A percentile compares a stretch with the other conserved stretches of the same genome.
These are phyloP conservation scores for Cladorrhinum samala DNA, from an alignment of 495 filamentous ascomycete genomes.

Conservation along the genomic window DNA sequence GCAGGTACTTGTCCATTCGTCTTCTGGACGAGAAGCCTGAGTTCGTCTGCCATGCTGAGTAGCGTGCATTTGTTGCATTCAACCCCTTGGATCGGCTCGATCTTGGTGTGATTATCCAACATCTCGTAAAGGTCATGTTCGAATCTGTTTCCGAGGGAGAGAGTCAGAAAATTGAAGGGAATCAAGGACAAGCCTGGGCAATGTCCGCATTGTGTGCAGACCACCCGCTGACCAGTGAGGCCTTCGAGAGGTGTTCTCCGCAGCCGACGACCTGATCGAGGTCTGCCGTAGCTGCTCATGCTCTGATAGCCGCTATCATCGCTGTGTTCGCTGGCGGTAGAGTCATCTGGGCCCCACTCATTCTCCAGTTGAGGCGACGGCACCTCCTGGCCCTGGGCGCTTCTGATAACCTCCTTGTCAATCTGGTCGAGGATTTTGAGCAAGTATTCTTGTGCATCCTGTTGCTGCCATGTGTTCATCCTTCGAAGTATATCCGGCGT, in stretches of 20 bases:
- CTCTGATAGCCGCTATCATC: conserved; percentile 46
- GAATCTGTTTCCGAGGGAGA: conserved; percentile 57
- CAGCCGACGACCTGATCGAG: conserved; percentile 14
- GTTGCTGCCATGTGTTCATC: conserved; percentile 91
- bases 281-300: conserved; percentile 19
- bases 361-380: conserved; percentile 26
- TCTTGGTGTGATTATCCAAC: conserved; percentile 73
- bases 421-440: conserved; percentile 83
- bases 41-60: conserved; percentile 35
- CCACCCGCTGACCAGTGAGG: conserved; percentile 80
- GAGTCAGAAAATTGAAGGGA: conserved; percentile 89
- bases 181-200: conserved; percentile 82
- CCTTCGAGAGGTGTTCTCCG: conserved; percentile 70
- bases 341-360: conserved; percentile 27
- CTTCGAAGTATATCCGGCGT: conserved; percentile 70
- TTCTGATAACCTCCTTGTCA: conserved; percentile 64
- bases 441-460: conserved; percentile 98
- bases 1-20: conserved; percentile 12
- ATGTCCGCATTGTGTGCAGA: conserved; percentile 78
- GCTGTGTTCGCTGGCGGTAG: conserved; percentile 37
- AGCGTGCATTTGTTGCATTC: conserved; percentile 91
- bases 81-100: conserved; percentile 81
- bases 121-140: conserved; percentile 66
- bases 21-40: conserved; percentile 34
- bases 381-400: conserved; percentile 35